phyloP scores from a whole-genome alignment of 2,329 filamentous ascomycete genomes.

The Cryoendolithus antarcticus region DNA sequence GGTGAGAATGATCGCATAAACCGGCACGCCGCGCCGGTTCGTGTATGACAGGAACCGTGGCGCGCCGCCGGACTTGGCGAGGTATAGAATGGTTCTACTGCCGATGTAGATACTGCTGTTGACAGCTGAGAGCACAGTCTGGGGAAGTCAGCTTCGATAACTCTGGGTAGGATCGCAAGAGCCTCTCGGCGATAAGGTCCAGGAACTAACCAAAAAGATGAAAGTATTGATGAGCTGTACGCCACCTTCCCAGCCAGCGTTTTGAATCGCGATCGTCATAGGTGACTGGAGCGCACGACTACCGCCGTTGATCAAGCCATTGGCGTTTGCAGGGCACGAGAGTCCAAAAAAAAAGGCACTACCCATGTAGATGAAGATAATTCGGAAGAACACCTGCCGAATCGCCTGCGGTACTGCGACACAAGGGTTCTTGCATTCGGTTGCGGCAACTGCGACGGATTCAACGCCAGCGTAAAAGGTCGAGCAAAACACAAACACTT shows the following conservation, averaged over 20 bases:
- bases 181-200: too few species aligned
- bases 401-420: conserved; percentile 27
- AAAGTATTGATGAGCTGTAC: conserved; percentile 44
- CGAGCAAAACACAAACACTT: conserved; percentile 31
- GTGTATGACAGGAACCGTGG: conserved; percentile 58
- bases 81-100: conserved; percentile 61
- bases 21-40: conserved; percentile 48
- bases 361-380: conserved; percentile 51
- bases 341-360: conserved; percentile 64
- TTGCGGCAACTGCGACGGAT: conserved; percentile 39
- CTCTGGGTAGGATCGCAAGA: too few species aligned
- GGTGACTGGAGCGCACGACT: conserved; percentile 57
- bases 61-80: conserved; percentile 62
- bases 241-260: conserved; percentile 59
- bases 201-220: neutral
- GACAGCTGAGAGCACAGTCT: conserved; percentile 43
- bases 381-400: conserved; percentile 21
- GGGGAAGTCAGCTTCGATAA: conserved; percentile 7
- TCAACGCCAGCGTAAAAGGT: conserved; percentile 42
- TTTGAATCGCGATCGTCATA: conserved; percentile 62
- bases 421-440: conserved; percentile 39
- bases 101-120: conserved; percentile 70
- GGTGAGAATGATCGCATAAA: conserved; percentile 52
- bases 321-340: conserved; percentile 57
- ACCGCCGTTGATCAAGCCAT: conserved; percentile 47